Evolutionary conservation across 768 basidiomycete genomes (phyloP).

Genomic region (Kwoniella heveanensis): DNA sequence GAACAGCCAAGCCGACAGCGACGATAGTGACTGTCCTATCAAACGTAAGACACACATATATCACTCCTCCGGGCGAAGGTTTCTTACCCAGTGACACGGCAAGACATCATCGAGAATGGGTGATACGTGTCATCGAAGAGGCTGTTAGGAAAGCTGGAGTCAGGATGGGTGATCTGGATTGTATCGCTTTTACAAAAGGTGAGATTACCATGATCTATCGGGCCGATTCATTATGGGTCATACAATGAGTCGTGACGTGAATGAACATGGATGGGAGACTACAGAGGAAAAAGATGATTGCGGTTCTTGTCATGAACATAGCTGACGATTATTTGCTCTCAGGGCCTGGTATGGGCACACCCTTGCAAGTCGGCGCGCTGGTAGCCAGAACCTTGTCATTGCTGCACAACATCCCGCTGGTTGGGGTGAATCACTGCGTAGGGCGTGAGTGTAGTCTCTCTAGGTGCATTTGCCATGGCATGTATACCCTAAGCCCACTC

Average conservation of each 20-base stretch:
- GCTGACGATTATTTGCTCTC: not conserved
- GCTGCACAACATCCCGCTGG: constrained; percentile 82
- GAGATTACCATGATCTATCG: constrained; percentile 30
- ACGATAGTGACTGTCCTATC: constrained; percentile 73
- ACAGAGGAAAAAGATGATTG: too few species aligned
- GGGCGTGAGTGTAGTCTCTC: constrained; percentile 90
- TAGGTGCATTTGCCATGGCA: not conserved
- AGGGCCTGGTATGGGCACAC: constrained; percentile 99
- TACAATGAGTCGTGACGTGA: too few species aligned
- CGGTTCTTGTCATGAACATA: too few species aligned
- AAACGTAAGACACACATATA: constrained; percentile 96
- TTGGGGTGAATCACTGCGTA: constrained; percentile 98
- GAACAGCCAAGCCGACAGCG: not conserved
- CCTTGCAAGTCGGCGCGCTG: constrained; percentile 88
- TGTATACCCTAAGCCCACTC: not conserved
- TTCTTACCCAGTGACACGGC: constrained; percentile 96
- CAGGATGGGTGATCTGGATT: constrained; percentile 78
- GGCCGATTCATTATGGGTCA: too few species aligned
- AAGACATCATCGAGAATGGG: constrained; percentile 93
- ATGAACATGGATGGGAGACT: too few species aligned
- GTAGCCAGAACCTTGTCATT: constrained; percentile 89
- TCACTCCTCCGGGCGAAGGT: constrained; percentile 96
- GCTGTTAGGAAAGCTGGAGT: constrained; percentile 70
- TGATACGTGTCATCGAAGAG: constrained; percentile 74
- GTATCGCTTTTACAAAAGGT: constrained; percentile 98